phyloP scores from a whole-genome alignment of 345 rosid genomes.

The Hirschfeldia incana region DNA sequence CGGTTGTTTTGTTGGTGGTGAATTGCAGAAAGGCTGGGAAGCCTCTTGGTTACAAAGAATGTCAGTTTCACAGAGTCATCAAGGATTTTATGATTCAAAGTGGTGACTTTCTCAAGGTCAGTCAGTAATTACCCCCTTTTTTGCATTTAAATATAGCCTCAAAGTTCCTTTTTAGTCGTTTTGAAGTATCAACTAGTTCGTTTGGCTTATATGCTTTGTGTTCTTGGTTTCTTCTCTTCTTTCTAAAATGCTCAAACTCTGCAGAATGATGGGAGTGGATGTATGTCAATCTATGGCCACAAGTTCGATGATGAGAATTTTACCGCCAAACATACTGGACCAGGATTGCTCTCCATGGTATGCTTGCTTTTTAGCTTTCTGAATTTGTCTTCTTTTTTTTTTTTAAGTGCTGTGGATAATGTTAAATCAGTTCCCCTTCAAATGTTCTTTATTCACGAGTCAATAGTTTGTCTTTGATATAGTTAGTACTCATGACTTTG shows the following conservation, averaged over 20 bases:
- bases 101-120: constrained; percentile 90
- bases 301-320: constrained; percentile 91
- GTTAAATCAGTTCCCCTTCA: neutral
- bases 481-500: neutral
- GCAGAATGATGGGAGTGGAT: constrained; percentile 98
- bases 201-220: too few species aligned
- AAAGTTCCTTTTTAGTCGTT: neutral
- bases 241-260: constrained; percentile 13
- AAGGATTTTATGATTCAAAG: constrained; percentile 98
- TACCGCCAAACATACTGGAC: constrained; percentile 90
- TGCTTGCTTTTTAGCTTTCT: constrained; percentile 16
- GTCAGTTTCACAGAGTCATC: constrained; percentile 92
- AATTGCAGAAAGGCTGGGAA: constrained; percentile 75
- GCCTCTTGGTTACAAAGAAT: constrained; percentile 91
- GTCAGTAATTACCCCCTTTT: neutral
- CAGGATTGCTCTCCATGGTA: constrained; percentile 95
- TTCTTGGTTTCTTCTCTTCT: neutral
- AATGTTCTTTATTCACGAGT: neutral
- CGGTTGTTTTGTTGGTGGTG: neutral
- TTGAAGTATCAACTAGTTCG: too few species aligned
- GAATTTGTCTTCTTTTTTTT: neutral
- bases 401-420: too few species aligned
- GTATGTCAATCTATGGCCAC: constrained; percentile 80
- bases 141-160: too few species aligned
- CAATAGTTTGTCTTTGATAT: neutral